Evolutionary conservation across 495 filamentous ascomycete genomes (phyloP).

Genomic region (Penicillium turbatum): DNA sequence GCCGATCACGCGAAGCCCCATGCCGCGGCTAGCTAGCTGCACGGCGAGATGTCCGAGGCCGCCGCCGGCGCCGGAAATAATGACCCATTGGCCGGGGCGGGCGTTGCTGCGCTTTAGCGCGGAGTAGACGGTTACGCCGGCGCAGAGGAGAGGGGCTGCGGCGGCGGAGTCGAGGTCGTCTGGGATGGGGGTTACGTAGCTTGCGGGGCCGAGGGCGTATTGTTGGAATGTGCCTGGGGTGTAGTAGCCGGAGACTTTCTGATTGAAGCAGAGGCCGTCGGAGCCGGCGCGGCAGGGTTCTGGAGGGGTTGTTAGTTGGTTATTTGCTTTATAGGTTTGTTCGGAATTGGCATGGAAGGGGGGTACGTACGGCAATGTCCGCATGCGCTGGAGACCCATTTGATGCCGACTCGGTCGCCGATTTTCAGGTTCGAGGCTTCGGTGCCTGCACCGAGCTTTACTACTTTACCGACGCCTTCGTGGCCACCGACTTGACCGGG

Average conservation of each 20-base stretch:
- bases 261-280: conserved; percentile 56
- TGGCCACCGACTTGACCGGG: conserved; percentile 63
- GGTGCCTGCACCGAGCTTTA: conserved; percentile 53
- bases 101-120: conserved; percentile 56
- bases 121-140: conserved; percentile 55
- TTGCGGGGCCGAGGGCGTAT: conserved; percentile 60
- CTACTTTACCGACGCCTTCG: conserved; percentile 57
- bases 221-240: conserved; percentile 69
- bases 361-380: conserved; percentile 44
- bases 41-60: conserved; percentile 63
- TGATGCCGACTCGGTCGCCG: conserved; percentile 63
- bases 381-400: conserved; percentile 48
- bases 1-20: conserved; percentile 64
- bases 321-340: neutral
- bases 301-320: conserved; percentile 9
- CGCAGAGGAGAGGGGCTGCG: conserved; percentile 64
- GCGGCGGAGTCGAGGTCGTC: conserved; percentile 52
- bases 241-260: conserved; percentile 53
- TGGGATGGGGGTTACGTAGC: conserved; percentile 67
- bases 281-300: conserved; percentile 53
- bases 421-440: conserved; percentile 54
- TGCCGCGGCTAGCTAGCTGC: conserved; percentile 59
- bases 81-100: conserved; percentile 57
- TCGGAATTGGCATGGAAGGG: neutral
- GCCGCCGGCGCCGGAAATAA: conserved; percentile 64